These are phyloP conservation scores for Calonectria naviculata DNA, from an alignment of 2,329 filamentous ascomycete species.

Conservation along the genomic window DNA sequence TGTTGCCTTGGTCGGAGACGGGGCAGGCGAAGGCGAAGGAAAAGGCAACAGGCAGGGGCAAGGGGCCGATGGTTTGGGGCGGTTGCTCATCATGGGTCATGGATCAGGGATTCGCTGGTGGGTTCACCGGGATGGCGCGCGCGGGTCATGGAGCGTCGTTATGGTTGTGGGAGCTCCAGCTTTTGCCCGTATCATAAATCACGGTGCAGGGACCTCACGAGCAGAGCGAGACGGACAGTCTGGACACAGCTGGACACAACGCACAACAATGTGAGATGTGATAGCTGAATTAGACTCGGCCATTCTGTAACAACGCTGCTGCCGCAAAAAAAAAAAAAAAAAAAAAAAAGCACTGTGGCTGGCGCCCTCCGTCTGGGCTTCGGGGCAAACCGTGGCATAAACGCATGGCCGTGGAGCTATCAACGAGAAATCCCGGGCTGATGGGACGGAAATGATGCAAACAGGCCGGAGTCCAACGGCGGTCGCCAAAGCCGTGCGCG, in stretches of 20 bases:
- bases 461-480: not conserved
- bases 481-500: not conserved
- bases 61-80: constrained; percentile 2
- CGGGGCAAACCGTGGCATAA: constrained; percentile 22
- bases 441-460: constrained; percentile 17
- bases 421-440: constrained; percentile 24
- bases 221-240: not conserved
- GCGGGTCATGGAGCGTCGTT: not conserved
- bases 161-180: constrained; percentile 4
- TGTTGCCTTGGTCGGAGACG: not conserved
- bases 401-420: constrained; percentile 6
- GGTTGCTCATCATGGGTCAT: constrained; percentile 20
- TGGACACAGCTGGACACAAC: not conserved
- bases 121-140: constrained; percentile 16
- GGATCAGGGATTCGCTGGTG: constrained; percentile 15
- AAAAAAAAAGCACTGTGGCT: not conserved
- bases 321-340: not conserved
- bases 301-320: not conserved
- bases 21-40: constrained; percentile 8
- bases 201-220: not conserved
- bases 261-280: constrained; percentile 27
- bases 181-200: not conserved
- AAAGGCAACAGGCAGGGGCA: constrained; percentile 1
- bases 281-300: not conserved
- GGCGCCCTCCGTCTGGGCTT: not conserved